Evolutionary conservation across 2,329 filamentous ascomycete genomes (phyloP).

Genomic region (Bipolaris zeicola): DNA sequence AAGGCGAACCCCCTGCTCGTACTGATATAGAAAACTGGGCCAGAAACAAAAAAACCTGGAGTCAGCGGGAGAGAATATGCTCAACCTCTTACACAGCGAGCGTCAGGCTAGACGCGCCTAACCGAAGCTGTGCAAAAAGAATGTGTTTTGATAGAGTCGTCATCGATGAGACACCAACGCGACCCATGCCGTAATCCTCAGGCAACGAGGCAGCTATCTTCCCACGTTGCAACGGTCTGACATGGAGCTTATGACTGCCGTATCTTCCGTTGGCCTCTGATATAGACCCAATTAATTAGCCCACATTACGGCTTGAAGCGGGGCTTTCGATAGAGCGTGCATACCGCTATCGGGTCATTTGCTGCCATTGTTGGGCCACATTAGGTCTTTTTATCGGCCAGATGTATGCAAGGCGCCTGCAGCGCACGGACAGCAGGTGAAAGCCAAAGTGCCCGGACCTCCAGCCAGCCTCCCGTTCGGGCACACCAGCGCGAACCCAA

Average conservation of each 20-base stretch:
- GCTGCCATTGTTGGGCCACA: slow-evolving; percentile 28
- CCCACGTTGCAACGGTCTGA: neutral
- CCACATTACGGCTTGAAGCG: slow-evolving; percentile 37
- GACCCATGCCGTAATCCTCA: slow-evolving; percentile 7
- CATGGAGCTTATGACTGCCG: slow-evolving; percentile 5
- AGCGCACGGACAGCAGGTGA: slow-evolving; percentile 31
- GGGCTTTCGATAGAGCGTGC: slow-evolving; percentile 35
- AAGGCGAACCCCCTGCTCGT: slow-evolving; percentile 3
- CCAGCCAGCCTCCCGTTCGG: slow-evolving; percentile 24
- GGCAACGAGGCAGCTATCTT: neutral
- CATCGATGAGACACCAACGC: slow-evolving; percentile 7
- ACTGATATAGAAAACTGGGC: slow-evolving; percentile 2
- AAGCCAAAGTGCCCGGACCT: slow-evolving; percentile 19
- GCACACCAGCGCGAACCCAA: slow-evolving; percentile 18
- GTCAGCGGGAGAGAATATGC: neutral
- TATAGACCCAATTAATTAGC: slow-evolving; percentile 38
- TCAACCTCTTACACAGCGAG: slow-evolving; percentile 3
- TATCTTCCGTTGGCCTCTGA: slow-evolving; percentile 27
- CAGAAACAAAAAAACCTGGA: neutral
- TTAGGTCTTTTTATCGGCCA: slow-evolving; percentile 36
- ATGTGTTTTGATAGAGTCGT: neutral
- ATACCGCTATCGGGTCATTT: slow-evolving; percentile 37
- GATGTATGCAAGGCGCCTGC: slow-evolving; percentile 27
- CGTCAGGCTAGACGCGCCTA: slow-evolving; percentile 5
- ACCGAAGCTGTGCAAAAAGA: neutral